phyloP scores from a whole-genome alignment of 495 filamentous ascomycete species.

The Penicillium samsonianum region DNA sequence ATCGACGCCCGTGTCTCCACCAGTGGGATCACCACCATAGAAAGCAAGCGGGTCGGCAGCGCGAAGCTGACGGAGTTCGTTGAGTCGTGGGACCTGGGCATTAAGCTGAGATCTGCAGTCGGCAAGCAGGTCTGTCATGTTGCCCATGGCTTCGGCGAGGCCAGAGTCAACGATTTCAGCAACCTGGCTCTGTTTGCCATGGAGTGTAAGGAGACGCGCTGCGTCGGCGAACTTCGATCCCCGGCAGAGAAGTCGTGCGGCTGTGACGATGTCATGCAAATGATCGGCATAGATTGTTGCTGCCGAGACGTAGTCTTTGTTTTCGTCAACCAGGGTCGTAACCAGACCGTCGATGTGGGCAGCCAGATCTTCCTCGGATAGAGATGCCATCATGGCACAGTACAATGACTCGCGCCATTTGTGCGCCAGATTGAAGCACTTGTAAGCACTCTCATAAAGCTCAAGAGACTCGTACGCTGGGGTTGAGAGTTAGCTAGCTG shows the following conservation, averaged over 20 bases:
- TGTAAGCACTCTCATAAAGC: conserved; percentile 68
- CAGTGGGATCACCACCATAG: conserved; percentile 66
- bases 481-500: conserved; percentile 4
- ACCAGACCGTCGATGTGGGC: conserved; percentile 68
- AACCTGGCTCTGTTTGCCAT: conserved; percentile 50
- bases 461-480: conserved; percentile 85
- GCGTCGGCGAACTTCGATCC: conserved; percentile 84
- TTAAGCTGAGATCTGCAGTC: conserved; percentile 84
- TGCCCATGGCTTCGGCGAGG: conserved; percentile 72
- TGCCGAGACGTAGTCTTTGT: conserved; percentile 77
- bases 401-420: conserved; percentile 90
- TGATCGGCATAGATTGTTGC: conserved; percentile 81
- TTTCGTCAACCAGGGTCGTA: conserved; percentile 75
- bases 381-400: conserved; percentile 64
- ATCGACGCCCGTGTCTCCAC: conserved; percentile 57
- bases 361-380: conserved; percentile 56
- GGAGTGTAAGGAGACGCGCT: conserved; percentile 62
- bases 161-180: conserved; percentile 68
- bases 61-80: conserved; percentile 78
- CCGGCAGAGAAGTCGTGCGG: conserved; percentile 73
- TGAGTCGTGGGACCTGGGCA: conserved; percentile 81
- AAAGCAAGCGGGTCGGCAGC: conserved; percentile 77
- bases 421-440: conserved; percentile 77
- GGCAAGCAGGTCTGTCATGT: conserved; percentile 82
- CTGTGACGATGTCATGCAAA: conserved; percentile 65